A percentile compares a stretch with the other conserved stretches of the same genome.
Conservation (phyloP, 768 basidiomycete genomes). For the Polyporus arcularius region DNA sequence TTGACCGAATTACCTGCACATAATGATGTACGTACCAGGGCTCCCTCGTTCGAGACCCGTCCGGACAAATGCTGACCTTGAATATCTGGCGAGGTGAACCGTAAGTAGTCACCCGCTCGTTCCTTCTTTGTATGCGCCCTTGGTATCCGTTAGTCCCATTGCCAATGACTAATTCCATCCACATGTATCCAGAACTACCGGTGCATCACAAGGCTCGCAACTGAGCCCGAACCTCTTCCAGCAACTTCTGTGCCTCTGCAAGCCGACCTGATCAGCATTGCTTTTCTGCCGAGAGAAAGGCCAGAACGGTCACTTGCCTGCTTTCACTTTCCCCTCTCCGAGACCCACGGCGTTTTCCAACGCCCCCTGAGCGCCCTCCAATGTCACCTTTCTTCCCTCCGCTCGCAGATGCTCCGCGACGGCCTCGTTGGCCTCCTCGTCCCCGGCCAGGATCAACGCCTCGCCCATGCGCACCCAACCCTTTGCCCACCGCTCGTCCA, state of each 20-base stretch:
- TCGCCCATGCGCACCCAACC: slow-evolving; percentile 6
- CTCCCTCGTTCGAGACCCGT: no score
- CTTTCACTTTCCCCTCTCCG: slow-evolving; percentile 1
- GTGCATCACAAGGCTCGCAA: not conserved
- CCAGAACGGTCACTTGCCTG: not conserved
- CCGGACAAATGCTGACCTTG: no score
- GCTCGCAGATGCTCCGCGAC: not conserved
- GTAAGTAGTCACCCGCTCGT: no score
- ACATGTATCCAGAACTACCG: no score
- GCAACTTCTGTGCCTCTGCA: not conserved
- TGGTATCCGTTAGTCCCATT: no score
- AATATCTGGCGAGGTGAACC: no score
- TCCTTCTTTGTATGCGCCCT: no score
- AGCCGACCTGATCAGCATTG: not conserved
- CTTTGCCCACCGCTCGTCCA: slow-evolving; percentile 4
- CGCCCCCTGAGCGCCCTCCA: not conserved
- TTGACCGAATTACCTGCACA: no score
- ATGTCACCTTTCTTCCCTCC: not conserved
- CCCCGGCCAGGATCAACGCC: not conserved
- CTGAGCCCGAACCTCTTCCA: not conserved
- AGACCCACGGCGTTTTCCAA: not conserved
- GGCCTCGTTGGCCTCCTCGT: not conserved
- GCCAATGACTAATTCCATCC: no score
- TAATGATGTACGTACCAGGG: no score
- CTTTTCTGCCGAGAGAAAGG: not conserved